A percentile compares a stretch with the other conserved stretches of the same genome.
Conservation (phyloP, 371 early-diverging fungal genomes). For the Conidiobolus incongruus region DNA sequence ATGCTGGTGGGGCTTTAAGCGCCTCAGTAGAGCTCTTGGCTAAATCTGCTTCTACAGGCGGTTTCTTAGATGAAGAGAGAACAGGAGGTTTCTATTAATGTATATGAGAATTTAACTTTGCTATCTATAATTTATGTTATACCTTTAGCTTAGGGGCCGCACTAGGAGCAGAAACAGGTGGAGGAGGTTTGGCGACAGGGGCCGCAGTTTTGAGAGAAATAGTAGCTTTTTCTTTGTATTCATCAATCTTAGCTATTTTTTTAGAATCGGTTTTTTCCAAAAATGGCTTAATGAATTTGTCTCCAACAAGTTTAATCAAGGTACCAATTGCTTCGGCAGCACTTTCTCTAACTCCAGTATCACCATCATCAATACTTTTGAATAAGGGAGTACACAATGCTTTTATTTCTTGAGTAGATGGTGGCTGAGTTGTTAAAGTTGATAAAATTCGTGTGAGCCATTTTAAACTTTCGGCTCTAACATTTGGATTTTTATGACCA, state of each 20-base stretch:
- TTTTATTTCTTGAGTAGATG: constrained; percentile 52
- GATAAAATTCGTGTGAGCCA: constrained; percentile 48
- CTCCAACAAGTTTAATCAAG: constrained; percentile 65
- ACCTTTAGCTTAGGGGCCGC: constrained; percentile 7
- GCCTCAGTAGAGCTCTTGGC: constrained; percentile 3
- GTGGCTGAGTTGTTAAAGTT: constrained; percentile 31
- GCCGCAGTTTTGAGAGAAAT: constrained; percentile 15
- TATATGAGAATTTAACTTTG: too few relatives aligned
- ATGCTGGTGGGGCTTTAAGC: background rate
- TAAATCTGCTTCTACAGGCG: background rate
- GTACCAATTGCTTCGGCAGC: constrained; percentile 76
- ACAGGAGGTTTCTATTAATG: background rate
- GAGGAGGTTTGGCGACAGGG: constrained; percentile 11
- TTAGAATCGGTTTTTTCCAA: constrained; percentile 69
- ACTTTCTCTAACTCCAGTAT: constrained; percentile 63
- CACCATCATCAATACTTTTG: constrained; percentile 66
- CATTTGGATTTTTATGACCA: constrained; percentile 83
- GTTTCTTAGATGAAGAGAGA: background rate
- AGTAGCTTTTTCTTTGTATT: constrained; percentile 57
- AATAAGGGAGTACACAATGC: constrained; percentile 42
- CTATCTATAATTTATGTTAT: too few relatives aligned
- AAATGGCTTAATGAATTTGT: constrained; percentile 40
- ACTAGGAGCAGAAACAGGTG: constrained; percentile 12
- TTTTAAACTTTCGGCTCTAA: constrained; percentile 44
- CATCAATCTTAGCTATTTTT: constrained; percentile 66